A percentile compares a stretch with the other conserved stretches of the same genome.
These are phyloP conservation scores for Magnaporthiopsis poae DNA, from an alignment of 2,329 filamentous ascomycete species.

Conservation along the genomic window DNA sequence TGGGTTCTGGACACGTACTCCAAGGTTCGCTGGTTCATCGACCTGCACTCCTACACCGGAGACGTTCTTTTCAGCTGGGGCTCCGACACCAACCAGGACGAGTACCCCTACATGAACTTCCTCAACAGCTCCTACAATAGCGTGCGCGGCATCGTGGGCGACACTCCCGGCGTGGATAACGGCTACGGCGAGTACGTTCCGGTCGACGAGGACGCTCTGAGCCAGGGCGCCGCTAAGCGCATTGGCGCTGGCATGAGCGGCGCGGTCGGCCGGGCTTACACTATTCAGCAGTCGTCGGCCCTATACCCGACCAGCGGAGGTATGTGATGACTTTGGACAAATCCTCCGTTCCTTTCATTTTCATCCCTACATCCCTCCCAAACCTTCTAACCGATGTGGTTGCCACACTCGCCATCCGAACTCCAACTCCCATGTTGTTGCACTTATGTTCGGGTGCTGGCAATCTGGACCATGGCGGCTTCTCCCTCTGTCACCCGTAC, in stretches of 20 bases:
- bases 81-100: conserved; percentile 41
- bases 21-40: conserved; percentile 46
- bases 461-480: no score
- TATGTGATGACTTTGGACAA: no score
- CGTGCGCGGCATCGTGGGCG: conserved; percentile 6
- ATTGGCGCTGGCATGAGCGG: conserved; percentile 13
- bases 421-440: no score
- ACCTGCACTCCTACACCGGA: conserved; percentile 46
- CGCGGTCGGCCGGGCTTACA: conserved; percentile 28
- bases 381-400: no score
- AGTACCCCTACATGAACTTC: conserved; percentile 38
- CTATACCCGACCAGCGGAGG: conserved; percentile 37
- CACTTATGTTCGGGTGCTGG: no score
- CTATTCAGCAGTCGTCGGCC: conserved; percentile 27
- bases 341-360: no score
- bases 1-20: conserved; percentile 41
- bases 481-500: no score
- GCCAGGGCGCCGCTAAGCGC: neutral
- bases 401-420: no score
- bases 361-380: no score
- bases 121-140: conserved; percentile 38
- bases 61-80: conserved; percentile 49
- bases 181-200: conserved; percentile 38
- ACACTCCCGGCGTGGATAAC: conserved; percentile 22
- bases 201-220: conserved; percentile 19